These are phyloP conservation scores for Malassezia equina DNA, from an alignment of 1,284 basidiomycete genomes.

Conservation along the genomic window DNA sequence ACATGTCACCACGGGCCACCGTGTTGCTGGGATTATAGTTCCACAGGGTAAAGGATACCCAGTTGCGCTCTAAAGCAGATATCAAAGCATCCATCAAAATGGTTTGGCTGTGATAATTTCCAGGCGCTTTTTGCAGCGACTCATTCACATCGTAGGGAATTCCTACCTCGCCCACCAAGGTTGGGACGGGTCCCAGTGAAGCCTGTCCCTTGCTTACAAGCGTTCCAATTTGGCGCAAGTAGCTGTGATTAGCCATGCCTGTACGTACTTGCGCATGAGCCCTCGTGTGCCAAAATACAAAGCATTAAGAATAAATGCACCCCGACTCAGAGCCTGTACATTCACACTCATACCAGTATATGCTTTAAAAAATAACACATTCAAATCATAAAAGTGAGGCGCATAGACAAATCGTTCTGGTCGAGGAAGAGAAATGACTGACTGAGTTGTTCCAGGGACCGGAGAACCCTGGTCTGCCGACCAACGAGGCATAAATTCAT, in stretches of 20 bases:
- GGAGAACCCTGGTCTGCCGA: conserved; percentile 19
- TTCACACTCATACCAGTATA: conserved; percentile 37
- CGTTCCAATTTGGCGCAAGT: conserved; percentile 22
- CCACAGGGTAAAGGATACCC: conserved; percentile 58
- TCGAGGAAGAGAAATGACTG: conserved; percentile 3
- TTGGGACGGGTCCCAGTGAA: conserved; percentile 32
- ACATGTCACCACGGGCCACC: conserved; percentile 69
- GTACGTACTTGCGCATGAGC: conserved; percentile 25
- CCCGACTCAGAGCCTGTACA: conserved; percentile 40
- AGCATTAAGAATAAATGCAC: conserved; percentile 33
- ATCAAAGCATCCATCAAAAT: conserved; percentile 48
- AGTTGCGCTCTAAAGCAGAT: conserved; percentile 39
- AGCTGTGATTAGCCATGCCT: conserved; percentile 1
- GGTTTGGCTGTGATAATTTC: conserved; percentile 56
- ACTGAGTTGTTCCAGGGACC: conserved; percentile 17
- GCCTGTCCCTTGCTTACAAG: conserved; percentile 21
- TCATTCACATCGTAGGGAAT: conserved; percentile 43
- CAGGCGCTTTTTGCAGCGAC: conserved; percentile 47
- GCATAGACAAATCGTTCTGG: conserved; percentile 33
- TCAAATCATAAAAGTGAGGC: conserved; percentile 47
- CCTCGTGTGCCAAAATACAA: conserved; percentile 37
- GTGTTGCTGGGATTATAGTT: conserved; percentile 84
- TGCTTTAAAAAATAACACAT: conserved; percentile 41
- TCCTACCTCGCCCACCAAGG: conserved; percentile 41
- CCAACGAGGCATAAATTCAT: conserved; percentile 46